These are phyloP conservation scores for Cicer chorassanicum DNA, from an alignment of 306 rosid genomes.

Conservation along the genomic window DNA sequence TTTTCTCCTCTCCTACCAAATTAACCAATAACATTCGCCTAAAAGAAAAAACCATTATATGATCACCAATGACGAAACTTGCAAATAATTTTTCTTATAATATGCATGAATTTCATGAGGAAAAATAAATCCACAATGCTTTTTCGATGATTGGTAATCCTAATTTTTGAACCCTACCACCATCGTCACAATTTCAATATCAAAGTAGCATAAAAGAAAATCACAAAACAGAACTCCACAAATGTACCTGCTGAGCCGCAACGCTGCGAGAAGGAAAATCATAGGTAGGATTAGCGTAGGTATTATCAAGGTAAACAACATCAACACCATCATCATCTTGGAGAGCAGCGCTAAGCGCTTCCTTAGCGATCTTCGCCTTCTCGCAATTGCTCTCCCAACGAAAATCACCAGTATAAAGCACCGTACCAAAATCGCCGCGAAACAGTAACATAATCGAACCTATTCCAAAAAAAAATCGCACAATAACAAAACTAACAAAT, in stretches of 20 bases:
- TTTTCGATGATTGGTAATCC: neutral
- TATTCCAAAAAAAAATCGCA: neutral
- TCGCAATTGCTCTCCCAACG: conserved; percentile 65
- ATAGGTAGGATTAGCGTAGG: conserved; percentile 72
- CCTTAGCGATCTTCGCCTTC: conserved; percentile 51
- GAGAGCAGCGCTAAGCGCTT: conserved; percentile 55
- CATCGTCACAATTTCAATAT: neutral
- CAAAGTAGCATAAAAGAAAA: neutral
- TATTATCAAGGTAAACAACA: conserved; percentile 67
- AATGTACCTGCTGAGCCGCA: conserved; percentile 63
- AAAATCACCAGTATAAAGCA: conserved; percentile 72
- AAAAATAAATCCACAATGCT: neutral
- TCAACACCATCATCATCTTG: conserved; percentile 46
- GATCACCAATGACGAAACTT: neutral
- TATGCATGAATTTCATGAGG: too few species aligned
- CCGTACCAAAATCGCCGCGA: conserved; percentile 73
- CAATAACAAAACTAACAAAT: neutral
- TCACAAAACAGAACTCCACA: neutral
- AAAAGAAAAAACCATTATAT: too few species aligned
- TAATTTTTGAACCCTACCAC: neutral
- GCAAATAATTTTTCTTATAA: neutral
- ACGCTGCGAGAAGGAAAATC: conserved; percentile 63
- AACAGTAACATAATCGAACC: conserved; percentile 74
- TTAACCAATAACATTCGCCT: too few species aligned
- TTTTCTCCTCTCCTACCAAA: too few species aligned